Evolutionary conservation across 371 early-diverging fungal genomes (phyloP).

Genomic region (Mortierella sp.): DNA sequence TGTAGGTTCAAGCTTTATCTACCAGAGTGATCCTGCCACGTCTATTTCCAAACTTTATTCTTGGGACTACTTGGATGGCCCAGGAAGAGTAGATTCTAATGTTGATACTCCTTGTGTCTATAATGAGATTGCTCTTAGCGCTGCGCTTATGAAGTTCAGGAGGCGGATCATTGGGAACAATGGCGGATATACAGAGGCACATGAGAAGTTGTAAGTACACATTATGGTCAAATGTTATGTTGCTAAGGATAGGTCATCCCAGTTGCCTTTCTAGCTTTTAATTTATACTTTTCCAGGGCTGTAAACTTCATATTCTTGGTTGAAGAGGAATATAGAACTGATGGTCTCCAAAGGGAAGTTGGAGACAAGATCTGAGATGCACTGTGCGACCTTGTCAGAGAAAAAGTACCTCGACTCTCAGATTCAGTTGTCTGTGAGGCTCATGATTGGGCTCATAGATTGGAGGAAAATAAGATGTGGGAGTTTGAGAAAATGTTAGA

Average conservation of each 20-base stretch:
- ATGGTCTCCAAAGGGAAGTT: constrained; percentile 2
- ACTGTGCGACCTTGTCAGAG: constrained; percentile 20
- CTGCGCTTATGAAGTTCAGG: not conserved
- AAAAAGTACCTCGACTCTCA: constrained; percentile 23
- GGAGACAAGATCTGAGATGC: not conserved
- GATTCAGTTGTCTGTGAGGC: constrained; percentile 18
- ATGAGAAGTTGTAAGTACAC: constrained; percentile 4
- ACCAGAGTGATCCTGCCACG: not conserved
- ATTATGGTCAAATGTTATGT: not conserved
- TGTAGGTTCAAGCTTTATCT: not conserved
- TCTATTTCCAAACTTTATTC: not conserved
- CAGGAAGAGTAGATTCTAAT: not conserved
- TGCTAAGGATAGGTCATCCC: not conserved
- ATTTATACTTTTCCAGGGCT: not conserved
- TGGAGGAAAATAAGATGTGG: constrained; percentile 15
- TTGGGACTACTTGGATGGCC: constrained; percentile 1
- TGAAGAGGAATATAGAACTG: constrained; percentile 2
- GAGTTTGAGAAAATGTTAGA: constrained; percentile 22
- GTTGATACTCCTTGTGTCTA: not conserved
- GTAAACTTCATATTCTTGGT: constrained; percentile 6
- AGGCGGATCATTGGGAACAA: not conserved
- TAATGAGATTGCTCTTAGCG: not conserved
- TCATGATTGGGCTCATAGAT: constrained; percentile 26
- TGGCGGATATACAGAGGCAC: constrained; percentile 4
- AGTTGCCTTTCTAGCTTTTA: not conserved